phyloP scores from a whole-genome alignment of 2,329 filamentous ascomycete species.

The Aureobasidium sp. region DNA sequence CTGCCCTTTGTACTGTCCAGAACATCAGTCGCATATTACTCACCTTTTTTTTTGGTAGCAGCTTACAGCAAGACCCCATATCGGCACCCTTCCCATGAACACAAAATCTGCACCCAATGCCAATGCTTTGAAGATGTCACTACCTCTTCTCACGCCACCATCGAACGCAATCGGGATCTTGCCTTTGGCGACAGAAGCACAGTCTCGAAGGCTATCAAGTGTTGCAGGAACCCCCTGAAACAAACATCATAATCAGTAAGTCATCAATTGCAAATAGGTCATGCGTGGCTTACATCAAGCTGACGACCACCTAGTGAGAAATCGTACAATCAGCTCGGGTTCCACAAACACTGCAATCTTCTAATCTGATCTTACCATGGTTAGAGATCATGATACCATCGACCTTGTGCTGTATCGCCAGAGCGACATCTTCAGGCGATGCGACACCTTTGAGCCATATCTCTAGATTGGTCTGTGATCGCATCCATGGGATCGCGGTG shows the following conservation, averaged over 20 bases:
- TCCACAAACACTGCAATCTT: background rate
- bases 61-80: slow-evolving; percentile 43
- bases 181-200: slow-evolving; percentile 32
- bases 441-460: slow-evolving; percentile 39
- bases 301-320: slow-evolving; percentile 35
- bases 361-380: slow-evolving; percentile 34
- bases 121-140: slow-evolving; percentile 51
- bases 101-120: slow-evolving; percentile 44
- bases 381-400: slow-evolving; percentile 46
- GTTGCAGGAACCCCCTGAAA: slow-evolving; percentile 39
- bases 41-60: background rate
- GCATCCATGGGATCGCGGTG: slow-evolving; percentile 40
- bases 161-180: slow-evolving; percentile 56
- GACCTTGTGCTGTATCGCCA: slow-evolving; percentile 36
- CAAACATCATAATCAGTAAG: background rate
- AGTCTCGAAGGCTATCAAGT: slow-evolving; percentile 40
- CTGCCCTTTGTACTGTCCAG: slow-evolving; percentile 28
- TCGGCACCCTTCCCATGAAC: slow-evolving; percentile 40
- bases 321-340: background rate
- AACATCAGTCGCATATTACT: slow-evolving; percentile 13
- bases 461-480: slow-evolving; percentile 39
- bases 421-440: slow-evolving; percentile 33
- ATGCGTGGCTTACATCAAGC: slow-evolving; percentile 35
- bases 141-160: slow-evolving; percentile 47
- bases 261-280: background rate